phyloP scores from a whole-genome alignment of 148 eudicot species.

The Suaeda aralocaspica region DNA sequence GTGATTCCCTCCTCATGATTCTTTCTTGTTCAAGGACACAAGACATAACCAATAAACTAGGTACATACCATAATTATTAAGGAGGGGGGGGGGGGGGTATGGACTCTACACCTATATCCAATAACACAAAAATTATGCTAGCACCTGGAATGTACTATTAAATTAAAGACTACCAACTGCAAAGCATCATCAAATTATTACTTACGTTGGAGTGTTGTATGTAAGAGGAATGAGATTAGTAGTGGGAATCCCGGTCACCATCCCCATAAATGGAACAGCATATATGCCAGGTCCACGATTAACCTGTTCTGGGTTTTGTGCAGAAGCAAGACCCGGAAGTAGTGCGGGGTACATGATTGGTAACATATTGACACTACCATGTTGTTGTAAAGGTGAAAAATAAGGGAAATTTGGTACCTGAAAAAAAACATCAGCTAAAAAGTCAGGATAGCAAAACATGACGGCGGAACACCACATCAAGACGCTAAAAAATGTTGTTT shows the following conservation, averaged over 20 bases:
- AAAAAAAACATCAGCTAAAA: slow-evolving; percentile 8
- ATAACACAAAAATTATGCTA: background rate
- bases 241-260: slow-evolving; percentile 57
- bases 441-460: background rate
- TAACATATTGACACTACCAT: slow-evolving; percentile 49
- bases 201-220: slow-evolving; percentile 86
- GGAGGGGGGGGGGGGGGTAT: no score
- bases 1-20: background rate
- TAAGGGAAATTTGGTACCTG: slow-evolving; percentile 40
- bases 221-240: slow-evolving; percentile 87
- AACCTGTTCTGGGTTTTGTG: slow-evolving; percentile 58
- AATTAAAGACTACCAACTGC: background rate
- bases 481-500: background rate
- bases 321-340: slow-evolving; percentile 49
- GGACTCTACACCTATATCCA: background rate
- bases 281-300: slow-evolving; percentile 87
- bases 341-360: slow-evolving; percentile 75
- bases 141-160: background rate
- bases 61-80: background rate
- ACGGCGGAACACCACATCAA: background rate
- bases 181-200: slow-evolving; percentile 9
- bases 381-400: slow-evolving; percentile 38
- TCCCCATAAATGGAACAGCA: slow-evolving; percentile 75
- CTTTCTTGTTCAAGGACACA: background rate
- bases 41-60: background rate